phyloP scores from a whole-genome alignment of 2,329 filamentous ascomycete genomes.

The Fusarium pseudonygamai region DNA sequence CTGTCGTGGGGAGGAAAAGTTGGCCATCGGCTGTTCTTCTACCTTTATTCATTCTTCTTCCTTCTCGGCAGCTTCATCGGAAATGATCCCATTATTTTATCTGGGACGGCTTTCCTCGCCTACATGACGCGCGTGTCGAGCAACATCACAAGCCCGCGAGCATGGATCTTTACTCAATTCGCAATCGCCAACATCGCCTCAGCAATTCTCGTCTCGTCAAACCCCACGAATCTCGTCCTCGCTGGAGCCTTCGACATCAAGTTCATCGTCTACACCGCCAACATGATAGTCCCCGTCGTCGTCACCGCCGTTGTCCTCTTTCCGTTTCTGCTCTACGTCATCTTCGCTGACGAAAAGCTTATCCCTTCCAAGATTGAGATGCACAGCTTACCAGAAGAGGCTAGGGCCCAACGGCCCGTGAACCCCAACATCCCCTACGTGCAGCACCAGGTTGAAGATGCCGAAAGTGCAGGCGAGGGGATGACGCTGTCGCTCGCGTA shows the following conservation, averaged over 20 bases:
- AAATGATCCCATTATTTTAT: conserved; percentile 79
- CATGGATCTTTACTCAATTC: conserved; percentile 79
- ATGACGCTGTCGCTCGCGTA: conserved; percentile 72
- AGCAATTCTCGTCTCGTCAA: conserved; percentile 79
- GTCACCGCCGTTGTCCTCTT: conserved; percentile 74
- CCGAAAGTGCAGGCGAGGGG: conserved; percentile 57
- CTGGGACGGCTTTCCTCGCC: conserved; percentile 77
- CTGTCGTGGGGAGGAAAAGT: conserved; percentile 72
- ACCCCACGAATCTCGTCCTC: conserved; percentile 79
- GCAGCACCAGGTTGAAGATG: conserved; percentile 62
- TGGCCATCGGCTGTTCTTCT: conserved; percentile 76
- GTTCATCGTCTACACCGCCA: conserved; percentile 79
- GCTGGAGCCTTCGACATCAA: conserved; percentile 77
- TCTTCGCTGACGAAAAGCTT: conserved; percentile 71
- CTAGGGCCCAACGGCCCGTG: conserved; percentile 64
- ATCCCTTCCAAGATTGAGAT: conserved; percentile 74
- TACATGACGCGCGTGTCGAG: conserved; percentile 81
- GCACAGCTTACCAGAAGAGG: conserved; percentile 70
- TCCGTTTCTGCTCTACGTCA: conserved; percentile 74
- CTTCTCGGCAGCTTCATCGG: conserved; percentile 73
- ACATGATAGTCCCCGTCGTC: conserved; percentile 78
- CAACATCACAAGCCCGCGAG: conserved; percentile 75
- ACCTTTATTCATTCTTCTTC: conserved; percentile 79
- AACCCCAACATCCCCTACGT: conserved; percentile 78
- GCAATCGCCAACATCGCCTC: conserved; percentile 78